These are phyloP conservation scores for Linnemannia exigua DNA, from an alignment of 192 early-diverging fungal genomes.

Conservation along the genomic window DNA sequence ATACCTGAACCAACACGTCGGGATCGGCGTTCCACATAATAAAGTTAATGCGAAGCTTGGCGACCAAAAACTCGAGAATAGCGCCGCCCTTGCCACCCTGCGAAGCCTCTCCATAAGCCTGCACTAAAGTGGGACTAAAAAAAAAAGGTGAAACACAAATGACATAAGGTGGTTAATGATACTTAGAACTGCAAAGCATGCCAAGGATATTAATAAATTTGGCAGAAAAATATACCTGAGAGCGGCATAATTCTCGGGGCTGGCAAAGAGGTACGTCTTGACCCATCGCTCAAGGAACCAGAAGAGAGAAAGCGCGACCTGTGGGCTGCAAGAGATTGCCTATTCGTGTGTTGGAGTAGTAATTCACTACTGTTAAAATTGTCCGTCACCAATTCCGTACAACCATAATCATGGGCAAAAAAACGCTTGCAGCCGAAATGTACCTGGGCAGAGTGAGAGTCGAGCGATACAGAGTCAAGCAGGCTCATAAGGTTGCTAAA, in stretches of 20 bases:
- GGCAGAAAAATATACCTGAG: conserved; percentile 60
- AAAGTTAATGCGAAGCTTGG: conserved; percentile 72
- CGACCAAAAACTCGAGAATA: conserved; percentile 74
- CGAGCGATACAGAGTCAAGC: conserved; percentile 68
- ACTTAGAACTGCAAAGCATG: no score
- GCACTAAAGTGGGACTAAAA: conserved; percentile 65
- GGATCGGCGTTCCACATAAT: conserved; percentile 78
- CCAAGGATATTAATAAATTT: not conserved
- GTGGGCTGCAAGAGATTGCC: conserved; percentile 77
- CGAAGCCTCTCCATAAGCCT: conserved; percentile 67
- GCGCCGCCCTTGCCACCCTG: conserved; percentile 67
- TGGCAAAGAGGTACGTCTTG: conserved; percentile 76
- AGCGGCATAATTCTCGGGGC: conserved; percentile 68
- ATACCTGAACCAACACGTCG: conserved; percentile 74
- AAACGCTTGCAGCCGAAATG: not conserved
- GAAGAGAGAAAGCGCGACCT: conserved; percentile 76
- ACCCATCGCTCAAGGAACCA: conserved; percentile 85
- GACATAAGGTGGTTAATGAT: no score
- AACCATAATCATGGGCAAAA: not conserved
- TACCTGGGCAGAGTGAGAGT: conserved; percentile 60
- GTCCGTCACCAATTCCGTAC: no score
- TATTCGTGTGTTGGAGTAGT: conserved; percentile 9
- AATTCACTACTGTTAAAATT: not conserved
- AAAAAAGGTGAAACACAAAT: no score
- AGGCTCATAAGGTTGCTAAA: conserved; percentile 64